Conservation (phyloP, 306 rosid genomes). For the Quercus wislizeni region DNA sequence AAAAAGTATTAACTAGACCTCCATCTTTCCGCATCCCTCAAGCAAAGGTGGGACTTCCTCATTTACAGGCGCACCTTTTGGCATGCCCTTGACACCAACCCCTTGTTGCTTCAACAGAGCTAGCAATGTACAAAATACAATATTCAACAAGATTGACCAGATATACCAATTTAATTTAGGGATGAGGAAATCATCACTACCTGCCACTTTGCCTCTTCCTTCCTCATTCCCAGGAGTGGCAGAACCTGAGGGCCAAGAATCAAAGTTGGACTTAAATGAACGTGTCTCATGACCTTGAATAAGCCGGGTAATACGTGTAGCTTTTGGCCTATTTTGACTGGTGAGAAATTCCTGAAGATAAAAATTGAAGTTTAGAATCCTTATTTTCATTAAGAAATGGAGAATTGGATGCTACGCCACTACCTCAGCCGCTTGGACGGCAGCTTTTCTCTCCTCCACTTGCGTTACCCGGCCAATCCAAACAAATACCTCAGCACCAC, state of each 20-base stretch:
- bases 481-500: slow-evolving; percentile 83
- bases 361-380: slow-evolving; percentile 19
- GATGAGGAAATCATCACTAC: slow-evolving; percentile 35
- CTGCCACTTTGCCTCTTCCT: slow-evolving; percentile 99
- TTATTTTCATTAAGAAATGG: slow-evolving; percentile 21
- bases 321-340: slow-evolving; percentile 77
- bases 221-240: slow-evolving; percentile 76
- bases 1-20: slow-evolving; percentile 47
- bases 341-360: slow-evolving; percentile 73
- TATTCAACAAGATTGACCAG: slow-evolving; percentile 18
- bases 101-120: slow-evolving; percentile 99
- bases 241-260: slow-evolving; percentile 95
- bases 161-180: slow-evolving; percentile 15
- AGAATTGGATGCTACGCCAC: slow-evolving; percentile 20
- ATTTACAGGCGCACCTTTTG: slow-evolving; percentile 65
- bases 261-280: slow-evolving; percentile 91
- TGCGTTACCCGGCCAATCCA: slow-evolving; percentile 99
- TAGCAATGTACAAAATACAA: slow-evolving; percentile 33
- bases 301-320: slow-evolving; percentile 81
- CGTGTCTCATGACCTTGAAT: slow-evolving; percentile 96
- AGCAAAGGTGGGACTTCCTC: slow-evolving; percentile 97
- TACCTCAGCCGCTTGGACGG: slow-evolving; percentile 91
- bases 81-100: slow-evolving; percentile 82
- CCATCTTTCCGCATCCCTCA: slow-evolving; percentile 98
- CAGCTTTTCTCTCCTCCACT: slow-evolving; percentile 92